Base-by-base conservation (phyloP, 768 basidiomycete species). In the Boletus edulis region DNA sequence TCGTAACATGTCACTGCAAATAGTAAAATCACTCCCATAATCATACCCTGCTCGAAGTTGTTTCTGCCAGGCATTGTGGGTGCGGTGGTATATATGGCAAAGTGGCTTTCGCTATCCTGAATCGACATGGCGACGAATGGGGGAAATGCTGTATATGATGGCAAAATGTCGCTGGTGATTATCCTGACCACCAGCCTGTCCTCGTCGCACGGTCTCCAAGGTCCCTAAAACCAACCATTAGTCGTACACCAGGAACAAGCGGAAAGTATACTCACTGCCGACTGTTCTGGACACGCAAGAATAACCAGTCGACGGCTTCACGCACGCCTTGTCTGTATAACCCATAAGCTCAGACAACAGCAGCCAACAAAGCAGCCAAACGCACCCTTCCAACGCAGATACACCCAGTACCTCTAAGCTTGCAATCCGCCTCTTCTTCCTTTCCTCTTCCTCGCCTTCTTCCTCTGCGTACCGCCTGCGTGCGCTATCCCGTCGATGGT, bases 221-320 rank as follows among this genome's bases (percentile, higher is more conserved):
- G 48, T 66, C 65, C 35, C 65, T 67, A 40, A 3, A 34, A 22
- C 31, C 0, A 22, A 18, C 40, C 1, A 3, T 54, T 9, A 58
- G 27, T n/a, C 10, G 0, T 2, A n/a, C n/a, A 4, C 14, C 6
- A 3, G 2, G 11, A 31, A 10, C 6, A 40, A 31, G 39, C 34
- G 4, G 1, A 11, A 38, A 32, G 12, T 0, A 3, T 5, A 40
- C 67, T 52, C 46, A 85, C 87, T 84, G 82, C 59, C 89, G 76
- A 59, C 91, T 92, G 61, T 94, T 94, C 72, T 96, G 93, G 5
- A 97, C 94, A 0, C 94, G 81, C 51, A 95, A 84, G 67, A 96
- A 96, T 27, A 98, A 67, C 95, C 95, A 98, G 65, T 97, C 90
- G 3, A 97, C 90, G 0, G 91, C 94, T 47, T 89, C 89, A 52